A percentile compares a stretch with the other conserved stretches of the same genome.
phyloP scores from a whole-genome alignment of 1,284 basidiomycete genomes.

The Papiliotrema nemorosa region DNA sequence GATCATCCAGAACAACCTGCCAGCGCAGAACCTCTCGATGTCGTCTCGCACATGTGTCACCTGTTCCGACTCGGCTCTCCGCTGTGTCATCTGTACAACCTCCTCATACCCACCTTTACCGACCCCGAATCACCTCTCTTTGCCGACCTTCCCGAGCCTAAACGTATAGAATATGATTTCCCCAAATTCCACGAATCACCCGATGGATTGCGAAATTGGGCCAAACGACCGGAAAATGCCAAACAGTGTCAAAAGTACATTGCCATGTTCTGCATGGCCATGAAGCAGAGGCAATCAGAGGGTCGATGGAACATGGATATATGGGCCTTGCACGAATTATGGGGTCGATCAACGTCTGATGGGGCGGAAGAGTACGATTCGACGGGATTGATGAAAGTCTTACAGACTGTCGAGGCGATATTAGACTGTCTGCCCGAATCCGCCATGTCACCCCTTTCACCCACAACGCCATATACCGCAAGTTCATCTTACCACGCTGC shows the following conservation, averaged over 20 bases:
- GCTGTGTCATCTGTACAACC: conserved; percentile 93
- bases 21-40: conserved; percentile 46
- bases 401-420: conserved; percentile 85
- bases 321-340: conserved; percentile 65
- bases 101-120: conserved; percentile 63
- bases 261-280: conserved; percentile 56
- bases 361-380: conserved; percentile 42
- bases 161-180: conserved; percentile 38
- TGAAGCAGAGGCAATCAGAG: conserved; percentile 50
- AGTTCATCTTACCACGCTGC: conserved; percentile 32
- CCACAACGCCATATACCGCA: conserved; percentile 58
- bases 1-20: conserved; percentile 36
- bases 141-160: conserved; percentile 52
- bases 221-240: conserved; percentile 62
- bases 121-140: conserved; percentile 55
- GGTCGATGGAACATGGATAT: conserved; percentile 53
- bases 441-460: conserved; percentile 54
- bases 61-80: conserved; percentile 88
- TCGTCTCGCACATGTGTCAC: conserved; percentile 89
- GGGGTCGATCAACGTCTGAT: conserved; percentile 79
- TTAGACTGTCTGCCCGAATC: conserved; percentile 75
- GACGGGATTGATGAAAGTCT: conserved; percentile 82
- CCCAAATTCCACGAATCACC: conserved; percentile 61
- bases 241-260: conserved; percentile 64
- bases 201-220: conserved; percentile 68